Conservation (phyloP, 228 moss, liverwort and hornwort species). For the Sphagnum fallax region DNA sequence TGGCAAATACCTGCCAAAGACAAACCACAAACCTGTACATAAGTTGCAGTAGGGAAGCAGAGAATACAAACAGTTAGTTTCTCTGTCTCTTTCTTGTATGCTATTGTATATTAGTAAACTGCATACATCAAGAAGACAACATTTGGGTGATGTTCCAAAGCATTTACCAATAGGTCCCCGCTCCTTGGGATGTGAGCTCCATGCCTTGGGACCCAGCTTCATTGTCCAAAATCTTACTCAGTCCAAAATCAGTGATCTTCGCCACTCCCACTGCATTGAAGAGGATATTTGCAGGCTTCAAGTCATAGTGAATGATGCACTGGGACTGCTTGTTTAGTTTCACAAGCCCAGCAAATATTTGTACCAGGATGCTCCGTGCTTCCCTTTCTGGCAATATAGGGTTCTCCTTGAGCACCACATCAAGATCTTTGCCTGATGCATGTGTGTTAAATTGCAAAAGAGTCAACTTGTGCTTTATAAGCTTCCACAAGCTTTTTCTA, state of each 20-base stretch:
- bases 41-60: too few relatives aligned
- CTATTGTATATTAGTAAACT: too few relatives aligned
- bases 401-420: constrained; percentile 76
- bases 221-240: constrained; percentile 91
- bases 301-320: constrained; percentile 89
- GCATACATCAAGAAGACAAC: too few relatives aligned
- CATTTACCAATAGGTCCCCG: constrained; percentile 88
- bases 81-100: too few relatives aligned
- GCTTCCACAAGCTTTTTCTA: too few relatives aligned
- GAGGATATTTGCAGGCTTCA: constrained; percentile 91
- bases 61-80: too few relatives aligned
- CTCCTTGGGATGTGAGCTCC: constrained; percentile 95
- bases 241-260: constrained; percentile 93
- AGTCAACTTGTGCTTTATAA: too few relatives aligned
- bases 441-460: background rate
- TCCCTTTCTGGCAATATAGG: constrained; percentile 79
- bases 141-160: background rate
- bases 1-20: constrained; percentile 71
- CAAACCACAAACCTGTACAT: background rate
- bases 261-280: constrained; percentile 91
- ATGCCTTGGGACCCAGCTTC: constrained; percentile 93
- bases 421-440: constrained; percentile 77
- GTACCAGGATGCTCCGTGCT: constrained; percentile 89
- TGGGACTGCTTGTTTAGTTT: constrained; percentile 78
- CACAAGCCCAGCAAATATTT: constrained; percentile 85